Conservation (phyloP, 345 rosid genomes). For the Eucalyptus paniculata region DNA sequence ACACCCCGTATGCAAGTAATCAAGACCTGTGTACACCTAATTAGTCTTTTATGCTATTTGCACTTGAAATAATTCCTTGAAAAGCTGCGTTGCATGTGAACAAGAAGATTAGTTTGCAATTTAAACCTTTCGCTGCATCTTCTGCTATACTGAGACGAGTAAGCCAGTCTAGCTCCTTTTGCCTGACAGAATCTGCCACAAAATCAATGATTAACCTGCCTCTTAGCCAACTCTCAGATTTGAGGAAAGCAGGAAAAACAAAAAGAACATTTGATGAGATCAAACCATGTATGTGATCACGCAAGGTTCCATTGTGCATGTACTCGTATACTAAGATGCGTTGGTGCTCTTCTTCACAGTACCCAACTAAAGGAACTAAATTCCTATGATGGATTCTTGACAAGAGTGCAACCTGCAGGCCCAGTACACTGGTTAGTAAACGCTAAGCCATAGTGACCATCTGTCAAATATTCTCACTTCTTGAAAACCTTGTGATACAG, state of each 20-base stretch:
- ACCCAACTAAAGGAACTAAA: slow-evolving; percentile 93
- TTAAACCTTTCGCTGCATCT: slow-evolving; percentile 92
- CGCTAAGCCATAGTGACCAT: not conserved
- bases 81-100: not conserved
- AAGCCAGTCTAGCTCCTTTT: slow-evolving; percentile 59
- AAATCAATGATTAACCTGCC: not conserved
- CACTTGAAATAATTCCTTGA: not conserved
- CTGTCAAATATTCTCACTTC: not conserved
- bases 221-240: not conserved
- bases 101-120: not conserved
- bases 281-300: slow-evolving; percentile 78
- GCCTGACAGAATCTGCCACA: slow-evolving; percentile 43
- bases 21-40: slow-evolving; percentile 72
- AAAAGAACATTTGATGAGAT: not conserved
- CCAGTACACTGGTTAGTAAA: not conserved
- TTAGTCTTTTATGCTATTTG: not conserved
- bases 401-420: slow-evolving; percentile 69
- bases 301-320: slow-evolving; percentile 91
- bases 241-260: not conserved
- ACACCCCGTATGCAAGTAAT: slow-evolving; percentile 95
- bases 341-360: slow-evolving; percentile 73
- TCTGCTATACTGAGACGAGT: slow-evolving; percentile 71
- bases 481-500: not conserved
- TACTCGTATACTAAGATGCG: slow-evolving; percentile 80
- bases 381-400: slow-evolving; percentile 97